Conservation (phyloP, 129 eudicot species). For the Centella asiatica region DNA sequence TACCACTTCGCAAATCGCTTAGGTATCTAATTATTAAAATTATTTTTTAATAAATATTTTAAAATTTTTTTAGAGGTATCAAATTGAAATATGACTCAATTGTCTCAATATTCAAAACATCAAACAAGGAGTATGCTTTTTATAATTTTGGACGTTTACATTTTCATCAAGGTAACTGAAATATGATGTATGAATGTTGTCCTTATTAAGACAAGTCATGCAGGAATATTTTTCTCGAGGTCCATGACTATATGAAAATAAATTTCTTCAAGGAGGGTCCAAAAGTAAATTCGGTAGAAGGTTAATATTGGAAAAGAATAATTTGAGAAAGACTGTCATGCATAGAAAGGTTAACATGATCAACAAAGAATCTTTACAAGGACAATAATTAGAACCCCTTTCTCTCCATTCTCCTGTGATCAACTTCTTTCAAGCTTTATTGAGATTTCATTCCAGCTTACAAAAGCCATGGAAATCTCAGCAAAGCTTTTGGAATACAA, state of each 20-base stretch:
- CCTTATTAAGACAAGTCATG: no score
- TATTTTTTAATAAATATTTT: no score
- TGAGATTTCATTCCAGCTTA: neutral
- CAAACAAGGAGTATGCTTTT: no score
- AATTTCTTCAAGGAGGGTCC: neutral
- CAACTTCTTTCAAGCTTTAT: neutral
- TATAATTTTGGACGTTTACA: no score
- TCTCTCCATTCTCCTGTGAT: neutral
- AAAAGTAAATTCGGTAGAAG: neutral
- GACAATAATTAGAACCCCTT: slow-evolving; percentile 2
- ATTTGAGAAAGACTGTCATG: neutral
- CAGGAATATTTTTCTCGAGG: neutral
- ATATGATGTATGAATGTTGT: no score
- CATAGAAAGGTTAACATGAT: slow-evolving; percentile 8
- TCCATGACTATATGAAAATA: neutral
- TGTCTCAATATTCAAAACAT: no score
- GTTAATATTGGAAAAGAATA: slow-evolving; percentile 3
- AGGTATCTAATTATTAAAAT: no score
- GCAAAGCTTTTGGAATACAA: slow-evolving; percentile 26
- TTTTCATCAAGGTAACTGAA: no score
- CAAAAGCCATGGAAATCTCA: slow-evolving; percentile 29
- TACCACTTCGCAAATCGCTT: no score
- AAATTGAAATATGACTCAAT: no score
- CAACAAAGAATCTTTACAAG: slow-evolving; percentile 25
- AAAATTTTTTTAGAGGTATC: no score